phyloP scores from a whole-genome alignment of 2,329 filamentous ascomycete genomes.

The Piedraia hortae region DNA sequence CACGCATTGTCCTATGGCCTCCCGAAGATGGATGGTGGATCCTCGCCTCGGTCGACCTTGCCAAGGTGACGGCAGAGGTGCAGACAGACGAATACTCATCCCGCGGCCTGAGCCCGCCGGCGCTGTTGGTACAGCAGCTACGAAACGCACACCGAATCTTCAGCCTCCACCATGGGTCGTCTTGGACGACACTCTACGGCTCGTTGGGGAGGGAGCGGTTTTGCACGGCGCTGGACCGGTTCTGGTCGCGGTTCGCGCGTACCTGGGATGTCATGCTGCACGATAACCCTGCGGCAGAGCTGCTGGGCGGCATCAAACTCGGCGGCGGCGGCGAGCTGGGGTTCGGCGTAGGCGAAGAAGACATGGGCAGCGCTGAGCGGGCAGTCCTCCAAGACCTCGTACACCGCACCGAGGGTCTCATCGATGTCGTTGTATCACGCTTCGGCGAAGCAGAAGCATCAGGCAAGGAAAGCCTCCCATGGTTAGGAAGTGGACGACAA shows the following conservation, averaged over 20 bases:
- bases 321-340: slow-evolving; percentile 77
- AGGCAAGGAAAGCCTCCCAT: slow-evolving; percentile 18
- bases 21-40: slow-evolving; percentile 90
- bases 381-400: slow-evolving; percentile 82
- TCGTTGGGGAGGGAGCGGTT: slow-evolving; percentile 40
- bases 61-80: slow-evolving; percentile 30
- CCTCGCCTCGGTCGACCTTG: slow-evolving; percentile 66
- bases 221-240: slow-evolving; percentile 42
- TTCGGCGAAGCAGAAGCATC: slow-evolving; percentile 34
- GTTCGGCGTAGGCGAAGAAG: slow-evolving; percentile 82
- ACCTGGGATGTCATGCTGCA: slow-evolving; percentile 74
- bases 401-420: slow-evolving; percentile 49
- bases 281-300: slow-evolving; percentile 56
- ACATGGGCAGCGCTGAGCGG: slow-evolving; percentile 75
- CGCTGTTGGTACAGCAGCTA: slow-evolving; percentile 53
- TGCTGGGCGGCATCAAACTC: slow-evolving; percentile 65
- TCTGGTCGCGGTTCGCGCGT: slow-evolving; percentile 44
- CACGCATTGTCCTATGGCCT: slow-evolving; percentile 60
- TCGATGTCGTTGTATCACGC: slow-evolving; percentile 66
- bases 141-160: slow-evolving; percentile 61
- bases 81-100: slow-evolving; percentile 52
- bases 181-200: slow-evolving; percentile 40
- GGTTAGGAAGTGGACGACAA: slow-evolving; percentile 46
- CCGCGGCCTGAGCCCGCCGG: slow-evolving; percentile 62
- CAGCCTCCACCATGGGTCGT: slow-evolving; percentile 59